Base-by-base conservation (phyloP, 2,329 filamentous ascomycete species). In the Teratosphaeria destructans region DNA sequence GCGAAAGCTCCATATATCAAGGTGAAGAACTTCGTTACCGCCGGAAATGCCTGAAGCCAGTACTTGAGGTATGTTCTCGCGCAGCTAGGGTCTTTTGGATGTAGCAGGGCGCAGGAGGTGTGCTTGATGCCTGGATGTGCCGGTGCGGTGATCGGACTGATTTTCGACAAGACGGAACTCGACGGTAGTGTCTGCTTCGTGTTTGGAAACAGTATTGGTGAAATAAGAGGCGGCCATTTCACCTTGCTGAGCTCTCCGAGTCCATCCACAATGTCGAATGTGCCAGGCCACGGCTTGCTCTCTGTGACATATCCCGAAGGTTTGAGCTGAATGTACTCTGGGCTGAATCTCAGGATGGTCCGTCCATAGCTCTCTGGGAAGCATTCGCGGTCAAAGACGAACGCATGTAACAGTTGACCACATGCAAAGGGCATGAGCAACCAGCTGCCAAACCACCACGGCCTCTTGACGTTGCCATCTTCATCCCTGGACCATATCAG, bases 61-160 rank as follows among this genome's bases (percentile, higher is more conserved):
- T 94, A 95, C 62, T 89, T 89, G 54, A 96, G 77, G 72, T 92
- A 95, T 3, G 90, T 95, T 34, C 89, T 88, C 43, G 87, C 82
- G 73, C 93, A 99, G 19, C 89, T 95, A 1, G 93, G 92, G 68
- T 95, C 89, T 19, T 83, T 80, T 0, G 93, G 92, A 71, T 99
- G 93, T 2, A 97, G 83, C 1, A 93, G 82, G 0, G 93, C 93
- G 75, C 94, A 99, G 52, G 90, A 93, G 23, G 96, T 83, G 29
- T 86, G 87, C 10, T 83, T 86, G 72, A 95, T 93, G 52, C 90
- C 85, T 1, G 93, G 93, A 70, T 97, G 93, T 0, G 93, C 93
- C 32, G 88, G 83, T 1, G 88, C 86, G 1, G 90, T 90, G 58
- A 97, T 84, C 0, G 91, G 89, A 0, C 86, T 81, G 59, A 96